Conservation (phyloP, 306 rosid genomes). For the Amphicarpaea edgeworthii region DNA sequence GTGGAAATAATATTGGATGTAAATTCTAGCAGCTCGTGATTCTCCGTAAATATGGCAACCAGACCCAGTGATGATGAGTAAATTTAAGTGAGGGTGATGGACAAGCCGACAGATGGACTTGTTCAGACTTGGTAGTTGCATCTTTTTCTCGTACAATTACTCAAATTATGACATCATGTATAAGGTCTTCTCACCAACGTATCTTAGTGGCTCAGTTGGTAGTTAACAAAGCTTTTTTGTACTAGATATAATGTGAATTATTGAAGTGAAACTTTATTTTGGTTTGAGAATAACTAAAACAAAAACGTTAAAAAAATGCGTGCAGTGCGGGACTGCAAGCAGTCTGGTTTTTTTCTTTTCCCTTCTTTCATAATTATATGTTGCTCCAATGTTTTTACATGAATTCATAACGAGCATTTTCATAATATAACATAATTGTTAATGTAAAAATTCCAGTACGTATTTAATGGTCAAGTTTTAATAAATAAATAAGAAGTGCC, state of each 20-base stretch:
- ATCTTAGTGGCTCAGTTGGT: not conserved
- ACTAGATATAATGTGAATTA: not conserved
- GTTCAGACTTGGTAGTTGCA: not conserved
- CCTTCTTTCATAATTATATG: not conserved
- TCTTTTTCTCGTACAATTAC: not conserved
- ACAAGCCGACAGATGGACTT: not conserved
- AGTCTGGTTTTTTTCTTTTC: not conserved
- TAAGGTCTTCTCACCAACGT: not conserved
- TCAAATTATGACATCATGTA: not conserved
- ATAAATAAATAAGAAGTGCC: not conserved
- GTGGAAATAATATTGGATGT: no score
- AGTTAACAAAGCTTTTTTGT: not conserved
- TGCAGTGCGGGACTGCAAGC: not conserved
- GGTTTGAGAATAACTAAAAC: not conserved
- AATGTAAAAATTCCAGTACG: not conserved
- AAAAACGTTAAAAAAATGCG: not conserved
- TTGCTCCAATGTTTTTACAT: conserved; percentile 1
- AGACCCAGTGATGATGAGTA: not conserved
- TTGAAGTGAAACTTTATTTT: not conserved
- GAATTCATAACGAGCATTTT: not conserved
- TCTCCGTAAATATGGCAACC: not conserved
- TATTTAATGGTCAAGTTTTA: not conserved
- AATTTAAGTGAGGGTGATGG: not conserved
- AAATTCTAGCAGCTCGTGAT: not conserved
- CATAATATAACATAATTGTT: not conserved